Conservation (phyloP, 805 yeast genomes). For the Saturnispora galanensis region DNA sequence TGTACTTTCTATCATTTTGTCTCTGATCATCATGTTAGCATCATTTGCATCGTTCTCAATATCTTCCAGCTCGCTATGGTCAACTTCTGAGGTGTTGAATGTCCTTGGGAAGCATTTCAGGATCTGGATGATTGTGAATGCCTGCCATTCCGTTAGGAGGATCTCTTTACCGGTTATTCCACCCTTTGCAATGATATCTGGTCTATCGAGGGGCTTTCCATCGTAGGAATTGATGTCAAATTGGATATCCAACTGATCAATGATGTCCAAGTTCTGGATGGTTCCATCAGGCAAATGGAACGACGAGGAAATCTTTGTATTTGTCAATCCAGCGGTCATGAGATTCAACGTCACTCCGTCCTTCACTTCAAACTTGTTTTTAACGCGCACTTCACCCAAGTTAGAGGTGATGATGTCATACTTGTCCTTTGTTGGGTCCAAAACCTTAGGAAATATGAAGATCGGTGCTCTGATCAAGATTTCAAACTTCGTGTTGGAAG, state of each 20-base stretch:
- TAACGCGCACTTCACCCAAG: slow-evolving; percentile 72
- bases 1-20: slow-evolving; percentile 11
- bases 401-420: slow-evolving; percentile 61
- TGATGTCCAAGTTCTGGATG: slow-evolving; percentile 50
- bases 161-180: slow-evolving; percentile 53
- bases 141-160: slow-evolving; percentile 64
- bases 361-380: slow-evolving; percentile 42
- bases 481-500: slow-evolving; percentile 60
- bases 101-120: slow-evolving; percentile 47
- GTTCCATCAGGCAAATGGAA: slow-evolving; percentile 36
- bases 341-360: slow-evolving; percentile 35
- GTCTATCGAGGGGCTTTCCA: slow-evolving; percentile 27
- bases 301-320: slow-evolving; percentile 56
- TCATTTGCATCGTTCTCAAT: slow-evolving; percentile 55
- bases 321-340: slow-evolving; percentile 60
- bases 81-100: slow-evolving; percentile 35
- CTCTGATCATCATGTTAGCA: slow-evolving; percentile 41
- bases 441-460: slow-evolving; percentile 60
- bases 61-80: slow-evolving; percentile 35
- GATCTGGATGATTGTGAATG: slow-evolving; percentile 46
- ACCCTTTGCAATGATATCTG: slow-evolving; percentile 46
- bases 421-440: slow-evolving; percentile 30
- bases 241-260: slow-evolving; percentile 52
- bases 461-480: slow-evolving; percentile 73
- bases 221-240: slow-evolving; percentile 52